Percentiles rank a stretch among this genome's conserved stretches.
phyloP scores from a whole-genome alignment of 2,329 filamentous ascomycete genomes.

The Teratosphaeria gauchensis region DNA sequence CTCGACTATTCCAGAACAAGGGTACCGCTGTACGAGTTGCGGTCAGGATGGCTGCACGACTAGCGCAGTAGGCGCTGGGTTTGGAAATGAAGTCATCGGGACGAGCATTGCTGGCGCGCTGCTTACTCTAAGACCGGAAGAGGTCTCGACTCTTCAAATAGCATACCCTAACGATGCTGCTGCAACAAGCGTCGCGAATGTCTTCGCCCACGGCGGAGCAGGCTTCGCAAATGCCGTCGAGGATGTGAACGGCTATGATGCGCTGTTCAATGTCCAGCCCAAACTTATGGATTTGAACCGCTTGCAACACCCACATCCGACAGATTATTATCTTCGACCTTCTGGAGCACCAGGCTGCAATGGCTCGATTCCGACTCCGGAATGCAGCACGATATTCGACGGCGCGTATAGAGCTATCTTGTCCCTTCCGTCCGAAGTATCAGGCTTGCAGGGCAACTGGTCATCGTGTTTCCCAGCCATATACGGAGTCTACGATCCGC shows the following conservation, averaged over 20 bases:
- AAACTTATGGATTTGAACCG: background rate
- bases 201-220: slow-evolving; percentile 4
- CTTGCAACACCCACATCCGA: background rate
- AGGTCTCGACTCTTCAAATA: background rate
- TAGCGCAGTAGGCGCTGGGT: background rate
- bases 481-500: background rate
- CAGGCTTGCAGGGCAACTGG: background rate
- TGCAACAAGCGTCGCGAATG: background rate
- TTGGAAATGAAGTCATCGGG: background rate
- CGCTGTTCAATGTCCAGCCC: background rate
- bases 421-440: background rate
- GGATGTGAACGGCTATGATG: no score
- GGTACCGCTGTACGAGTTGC: background rate
- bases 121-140: background rate
- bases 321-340: background rate
- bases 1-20: background rate
- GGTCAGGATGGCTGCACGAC: background rate
- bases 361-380: background rate
- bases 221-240: background rate
- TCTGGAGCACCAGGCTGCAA: background rate
- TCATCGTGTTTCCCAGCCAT: background rate
- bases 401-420: background rate
- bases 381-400: slow-evolving; percentile 2
- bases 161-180: background rate
- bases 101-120: background rate